Evolutionary conservation across 768 basidiomycete species (phyloP), one percentile per base, ranked within the genome.

Genomic region (Lactarius psammicola): DNA sequence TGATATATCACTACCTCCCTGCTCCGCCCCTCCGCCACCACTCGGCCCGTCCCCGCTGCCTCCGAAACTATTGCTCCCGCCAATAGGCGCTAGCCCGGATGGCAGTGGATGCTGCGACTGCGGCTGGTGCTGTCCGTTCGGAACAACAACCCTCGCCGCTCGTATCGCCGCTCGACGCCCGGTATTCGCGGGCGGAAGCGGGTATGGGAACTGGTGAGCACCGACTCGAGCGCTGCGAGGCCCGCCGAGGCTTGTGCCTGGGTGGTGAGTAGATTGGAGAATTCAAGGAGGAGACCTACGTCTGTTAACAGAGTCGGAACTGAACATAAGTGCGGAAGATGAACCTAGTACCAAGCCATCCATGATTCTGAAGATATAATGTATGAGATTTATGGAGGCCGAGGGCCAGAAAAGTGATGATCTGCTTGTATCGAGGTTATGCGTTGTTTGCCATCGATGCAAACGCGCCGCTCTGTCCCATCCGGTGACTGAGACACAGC

Each of bases 391-490:
- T 56, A 30, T 55, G 13, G 46, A 34, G n/a, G n/a, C n/a, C n/a
- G 38, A n/a, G 7, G 11, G 30, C 28, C 54, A 46, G 13, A 15
- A 8, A 56, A 51, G 36, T 59, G 26, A 64, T 70, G 18, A 46
- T 2, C 31, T 38, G 53, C 66, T 67, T 80, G 78, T 31, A 89
- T 83, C 0, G 88, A 88, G 0, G 88, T 88, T 65, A 89, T 72
- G 36, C 88, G 79, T 68, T 89, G 88, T 71, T 89, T 89, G n/a
- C 88, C 88, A 67, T 89, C 89, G 17, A 88, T 87, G 66, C 87
- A 89, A 0, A 79, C 79, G 26, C 82, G 79, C 23, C 71, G 70
- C 67, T 84, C 82, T 9, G 72, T 73, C 4, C 80, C 82, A 38
- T 84, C 79, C 3, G 78, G 74, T 20, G 74, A 70, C 3, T 66